Evolutionary conservation across 345 rosid genomes (phyloP), one percentile per base, ranked within the genome.

Genomic region (Citrus hindsii): DNA sequence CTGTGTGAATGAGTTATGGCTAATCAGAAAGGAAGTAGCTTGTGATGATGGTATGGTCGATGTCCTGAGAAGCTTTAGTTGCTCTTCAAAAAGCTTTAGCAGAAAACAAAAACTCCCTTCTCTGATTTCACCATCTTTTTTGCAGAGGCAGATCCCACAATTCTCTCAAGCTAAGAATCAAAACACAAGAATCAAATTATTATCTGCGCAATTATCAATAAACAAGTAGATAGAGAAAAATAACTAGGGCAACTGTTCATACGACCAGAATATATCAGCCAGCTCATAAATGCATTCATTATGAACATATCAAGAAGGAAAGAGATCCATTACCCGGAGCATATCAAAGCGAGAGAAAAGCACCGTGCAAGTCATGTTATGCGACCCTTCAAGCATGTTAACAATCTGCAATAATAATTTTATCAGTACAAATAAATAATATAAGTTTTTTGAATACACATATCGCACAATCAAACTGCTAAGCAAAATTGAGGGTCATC

Each of bases 361-460:
- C 69, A 86, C 94, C 7, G 93, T 90, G 90, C 93, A 89, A 51
- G 92, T 77, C 92, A 87, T 84, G 86, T 84, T 86, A 79, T 87
- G 80, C 7, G 93, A 83, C 74, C 87, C 96, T 79, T 93, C 94
- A 82, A 95, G 92, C 97, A 91, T 90, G 87, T 90, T 92, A 73
- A 91, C 89, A 83, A 93, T 87, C 99, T 95, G 94, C 82, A 81
- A 71, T 13, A 73, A 30, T 75, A 64, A 30, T 12, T 6, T 24
- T 64, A 13, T 5, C 9, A 25, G 4, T 19, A 14, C 6, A 53
- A 62, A 24, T 1, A 46, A 56, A 64, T 2, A 56, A 66, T 33
- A 25, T 25, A 12, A 73, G 76, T 38, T 38, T 38, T 59, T 67
- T 16, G 6, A 27, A 59, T 22, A 61, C 5, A 40, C 1, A 1